These are phyloP conservation scores for Aspergillus sp. DNA, from an alignment of 2,329 filamentous ascomycete species.

Conservation along the genomic window DNA sequence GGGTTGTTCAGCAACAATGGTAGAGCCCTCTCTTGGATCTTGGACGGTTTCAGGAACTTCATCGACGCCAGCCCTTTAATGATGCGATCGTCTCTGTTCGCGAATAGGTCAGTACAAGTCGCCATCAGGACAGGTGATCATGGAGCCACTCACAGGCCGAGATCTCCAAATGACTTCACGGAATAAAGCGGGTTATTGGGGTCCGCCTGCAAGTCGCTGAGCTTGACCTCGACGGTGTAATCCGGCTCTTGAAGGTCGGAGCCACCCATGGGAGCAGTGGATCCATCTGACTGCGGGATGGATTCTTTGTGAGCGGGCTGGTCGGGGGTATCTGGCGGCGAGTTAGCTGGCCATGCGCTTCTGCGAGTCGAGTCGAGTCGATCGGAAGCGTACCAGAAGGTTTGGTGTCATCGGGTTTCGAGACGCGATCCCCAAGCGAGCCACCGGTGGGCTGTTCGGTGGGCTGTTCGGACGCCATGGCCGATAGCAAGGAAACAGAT, in stretches of 20 bases:
- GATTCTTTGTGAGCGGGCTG: conserved; percentile 7
- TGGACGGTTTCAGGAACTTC: conserved; percentile 90
- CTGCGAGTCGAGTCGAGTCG: background rate
- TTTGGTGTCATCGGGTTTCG: conserved; percentile 29
- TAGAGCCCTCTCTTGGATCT: conserved; percentile 92
- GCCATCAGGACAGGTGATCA: too few species aligned
- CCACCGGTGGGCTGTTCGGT: conserved; percentile 20
- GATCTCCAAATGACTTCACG: conserved; percentile 70
- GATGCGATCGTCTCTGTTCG: conserved; percentile 50
- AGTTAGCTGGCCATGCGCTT: background rate
- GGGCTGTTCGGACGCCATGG: conserved; percentile 33
- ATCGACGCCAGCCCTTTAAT: conserved; percentile 68
- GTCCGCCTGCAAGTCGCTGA: conserved; percentile 80
- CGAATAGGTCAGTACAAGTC: background rate
- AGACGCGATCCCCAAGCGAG: conserved; percentile 42
- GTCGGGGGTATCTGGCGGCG: conserved; percentile 9
- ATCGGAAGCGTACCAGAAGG: conserved; percentile 18
- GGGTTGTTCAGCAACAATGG: conserved; percentile 80
- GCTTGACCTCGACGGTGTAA: conserved; percentile 84
- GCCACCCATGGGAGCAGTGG: conserved; percentile 30
- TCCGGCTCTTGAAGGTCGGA: conserved; percentile 58
- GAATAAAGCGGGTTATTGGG: conserved; percentile 82
- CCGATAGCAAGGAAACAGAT: too few species aligned
- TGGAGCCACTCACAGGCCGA: conserved; percentile 60
- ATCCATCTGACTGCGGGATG: conserved; percentile 32